These are phyloP conservation scores for Alliaria petiolata DNA, from an alignment of 345 rosid genomes.

Conservation along the genomic window DNA sequence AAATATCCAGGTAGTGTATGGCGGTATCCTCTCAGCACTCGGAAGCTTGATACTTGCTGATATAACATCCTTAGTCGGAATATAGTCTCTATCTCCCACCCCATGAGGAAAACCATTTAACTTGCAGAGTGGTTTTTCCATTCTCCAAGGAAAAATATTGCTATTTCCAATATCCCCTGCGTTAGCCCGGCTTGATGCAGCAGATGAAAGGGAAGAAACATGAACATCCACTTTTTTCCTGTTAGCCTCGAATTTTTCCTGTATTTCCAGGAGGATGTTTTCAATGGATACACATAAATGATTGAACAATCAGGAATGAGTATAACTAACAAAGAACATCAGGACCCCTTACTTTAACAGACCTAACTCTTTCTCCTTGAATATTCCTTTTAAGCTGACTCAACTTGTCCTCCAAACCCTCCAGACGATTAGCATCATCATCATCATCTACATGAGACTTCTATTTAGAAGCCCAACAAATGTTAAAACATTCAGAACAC, in stretches of 20 bases:
- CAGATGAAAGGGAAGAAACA: constrained; percentile 38
- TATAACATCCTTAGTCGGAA: constrained; percentile 57
- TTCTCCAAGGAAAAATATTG: constrained; percentile 41
- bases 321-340: not conserved
- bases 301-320: not conserved
- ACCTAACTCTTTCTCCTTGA: constrained; percentile 64
- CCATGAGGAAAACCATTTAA: constrained; percentile 53
- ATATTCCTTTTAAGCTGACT: constrained; percentile 72
- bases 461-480: constrained; percentile 33
- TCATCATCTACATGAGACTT: constrained; percentile 50
- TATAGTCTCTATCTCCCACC: constrained; percentile 62
- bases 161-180: constrained; percentile 34
- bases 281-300: not conserved
- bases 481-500: not conserved
- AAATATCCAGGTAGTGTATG: constrained; percentile 94
- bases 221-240: constrained; percentile 51
- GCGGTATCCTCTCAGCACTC: constrained; percentile 65
- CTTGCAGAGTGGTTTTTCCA: constrained; percentile 53
- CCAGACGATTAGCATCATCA: constrained; percentile 37
- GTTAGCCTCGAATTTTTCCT: constrained; percentile 76
- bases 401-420: constrained; percentile 58
- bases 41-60: constrained; percentile 55
- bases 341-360: constrained; percentile 45
- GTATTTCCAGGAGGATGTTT: constrained; percentile 4
- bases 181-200: too few relatives aligned